Evolutionary conservation across 2,329 filamentous ascomycete genomes (phyloP), one percentile per base, ranked within the genome.

Genomic region (Cyclaneusma minus): DNA sequence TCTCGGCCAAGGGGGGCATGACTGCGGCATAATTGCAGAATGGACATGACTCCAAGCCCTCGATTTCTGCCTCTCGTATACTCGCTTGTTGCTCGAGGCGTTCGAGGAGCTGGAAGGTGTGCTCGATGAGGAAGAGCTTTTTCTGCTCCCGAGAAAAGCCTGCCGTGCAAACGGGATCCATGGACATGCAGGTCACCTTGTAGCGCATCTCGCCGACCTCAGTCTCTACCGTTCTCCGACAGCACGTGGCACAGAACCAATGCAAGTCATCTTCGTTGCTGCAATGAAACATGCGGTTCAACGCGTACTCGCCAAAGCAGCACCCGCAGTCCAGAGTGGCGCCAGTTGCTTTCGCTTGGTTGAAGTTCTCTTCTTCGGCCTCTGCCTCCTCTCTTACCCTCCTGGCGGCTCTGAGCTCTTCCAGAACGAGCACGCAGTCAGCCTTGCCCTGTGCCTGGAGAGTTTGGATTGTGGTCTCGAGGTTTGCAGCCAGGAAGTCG

Each of bases 1-100:
- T 64, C 11, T 67, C 52, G 11, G 77, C 68, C 2, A 77, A 51
- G 0, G 78, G 66, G 0, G 68, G 69, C 35, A 70, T 79, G 32
- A 83, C 76, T 17, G 72, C 78, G 21, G 79, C 81, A 53, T 69
- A 91, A 13, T 79, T 71, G 47, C 83, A 92, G 43, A 84, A 89
- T 0, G 82, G 81, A 37, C 83, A 92, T 16, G 65, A 69, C 16
- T 67, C 77, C 2, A 92, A 62, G 33, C 74, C 69, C 21, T 83
- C 70, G 18, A 91, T 62, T 0, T 62, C 68, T 1, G 81, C 79
- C 33, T 68, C 56, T n/a, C 68, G 64, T 20, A 92, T 56, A 13
- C 69, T 64, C 11, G 73, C 63, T 39, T 78, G 68, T 45, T 80
- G 72, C 43, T 85, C 76, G 27, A 85, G 63, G 13, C 68, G 62